A percentile compares a stretch with the other conserved stretches of the same genome.
phyloP scores from a whole-genome alignment of 2,329 filamentous ascomycete genomes.

The Neophaeococcomyces mojaviensis region DNA sequence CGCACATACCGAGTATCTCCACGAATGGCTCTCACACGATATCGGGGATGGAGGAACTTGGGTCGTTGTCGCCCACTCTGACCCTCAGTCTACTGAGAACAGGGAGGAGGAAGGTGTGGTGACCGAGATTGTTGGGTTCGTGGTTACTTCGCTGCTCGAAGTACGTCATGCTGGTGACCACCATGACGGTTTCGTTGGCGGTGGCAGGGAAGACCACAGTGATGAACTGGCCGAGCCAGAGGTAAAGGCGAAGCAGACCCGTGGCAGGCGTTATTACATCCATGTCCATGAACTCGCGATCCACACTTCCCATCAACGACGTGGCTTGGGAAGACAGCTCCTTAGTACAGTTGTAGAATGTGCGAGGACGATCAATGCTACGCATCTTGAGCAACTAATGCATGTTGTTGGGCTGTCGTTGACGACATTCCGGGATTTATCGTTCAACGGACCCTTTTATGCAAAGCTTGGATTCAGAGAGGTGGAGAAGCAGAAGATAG shows the following conservation, averaged over 20 bases:
- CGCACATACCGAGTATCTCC: neutral
- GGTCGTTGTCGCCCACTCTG: conserved; percentile 8
- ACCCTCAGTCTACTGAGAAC: too few species aligned
- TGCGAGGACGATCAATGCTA: neutral
- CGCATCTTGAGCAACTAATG: neutral
- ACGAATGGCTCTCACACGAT: neutral
- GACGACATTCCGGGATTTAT: conserved; percentile 10
- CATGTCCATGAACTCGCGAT: conserved; percentile 11
- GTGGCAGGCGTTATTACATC: neutral
- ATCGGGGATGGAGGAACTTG: conserved; percentile 4
- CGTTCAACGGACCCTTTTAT: conserved; percentile 12
- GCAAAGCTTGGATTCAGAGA: conserved; percentile 7
- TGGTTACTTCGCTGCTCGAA: conserved; percentile 4
- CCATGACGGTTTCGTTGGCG: too few species aligned
- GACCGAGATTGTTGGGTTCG: conserved; percentile 9
- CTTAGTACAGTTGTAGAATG: neutral
- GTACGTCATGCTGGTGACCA: too few species aligned
- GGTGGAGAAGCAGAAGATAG: conserved; percentile 1
- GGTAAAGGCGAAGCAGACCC: too few species aligned
- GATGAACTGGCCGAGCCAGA: too few species aligned
- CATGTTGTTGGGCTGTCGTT: conserved; percentile 4
- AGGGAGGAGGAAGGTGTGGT: too few species aligned
- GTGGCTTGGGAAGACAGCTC: conserved; percentile 5
- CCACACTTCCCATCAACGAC: conserved; percentile 7
- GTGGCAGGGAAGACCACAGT: too few species aligned